Base-by-base conservation (phyloP, 305 asterid genomes). In the Stenogyne calaminthoides region DNA sequence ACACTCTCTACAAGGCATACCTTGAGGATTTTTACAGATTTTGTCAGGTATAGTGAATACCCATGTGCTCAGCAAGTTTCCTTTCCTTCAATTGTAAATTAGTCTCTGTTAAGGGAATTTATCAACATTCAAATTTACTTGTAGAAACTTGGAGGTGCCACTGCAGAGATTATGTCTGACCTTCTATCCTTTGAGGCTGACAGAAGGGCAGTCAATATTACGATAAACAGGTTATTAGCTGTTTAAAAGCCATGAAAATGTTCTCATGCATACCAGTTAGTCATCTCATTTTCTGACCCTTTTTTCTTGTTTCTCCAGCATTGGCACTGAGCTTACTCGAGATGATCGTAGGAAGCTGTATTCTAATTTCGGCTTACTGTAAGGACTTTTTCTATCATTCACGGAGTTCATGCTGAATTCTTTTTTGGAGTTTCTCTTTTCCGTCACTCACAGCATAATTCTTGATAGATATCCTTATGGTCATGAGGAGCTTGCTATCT, bases 181-280 rank as follows among this genome's bases (percentile, higher is more conserved):
- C 91, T 95, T 73, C 95, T 95, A 29, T 81, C 98, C 71, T 95
- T 95, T 82, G 98, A 95, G 86, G 98, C 99, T 73, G 99, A 95
- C 71, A 82, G 98, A 70, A 88, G 99, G 84, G 99, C 99, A 64
- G 96, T 94, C 82, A 94, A 94, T 81, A 94, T 94, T 82, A 87
- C 96, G 70, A 95, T 95, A 39, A 95, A 95, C 90, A 95, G 99
- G 98, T 88, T 59, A 15, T 40, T n/a, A 19, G 37, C 49, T 70
- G 73, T 54, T 19, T 65, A 51, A 6, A 54, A 49, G 36, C 40
- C 25, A 20, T 63, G 20, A 42, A 40, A 65, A 46, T 66, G 47
- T 64, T 40, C 10, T 74, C 67, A 27, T 72, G 56, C 62, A 22
- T 76, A 74, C 46, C 7, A 25, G 44, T 32, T 49, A 46, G 51